Conservation (phyloP, 2,329 filamentous ascomycete species). For the Bipolaris zeicola region DNA sequence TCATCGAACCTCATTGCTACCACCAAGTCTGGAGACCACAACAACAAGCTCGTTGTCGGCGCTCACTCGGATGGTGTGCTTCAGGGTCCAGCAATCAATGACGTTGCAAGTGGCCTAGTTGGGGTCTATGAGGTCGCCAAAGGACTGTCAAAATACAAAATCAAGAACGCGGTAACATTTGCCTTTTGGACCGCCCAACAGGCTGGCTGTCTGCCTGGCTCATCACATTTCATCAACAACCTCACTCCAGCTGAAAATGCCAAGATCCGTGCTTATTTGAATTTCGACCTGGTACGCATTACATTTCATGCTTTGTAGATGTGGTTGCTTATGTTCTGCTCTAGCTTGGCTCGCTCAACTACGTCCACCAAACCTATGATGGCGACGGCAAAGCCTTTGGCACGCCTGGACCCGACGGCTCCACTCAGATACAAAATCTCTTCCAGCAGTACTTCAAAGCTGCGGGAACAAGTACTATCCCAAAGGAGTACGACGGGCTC, state of each 20-base stretch:
- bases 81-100: slow-evolving; percentile 48
- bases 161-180: neutral
- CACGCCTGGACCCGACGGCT: no score
- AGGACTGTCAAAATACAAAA: neutral
- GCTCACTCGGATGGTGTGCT: slow-evolving; percentile 60
- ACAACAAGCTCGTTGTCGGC: slow-evolving; percentile 58
- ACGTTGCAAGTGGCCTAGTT: slow-evolving; percentile 51
- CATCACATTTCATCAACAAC: neutral
- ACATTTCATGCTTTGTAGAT: no score
- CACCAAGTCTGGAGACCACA: neutral
- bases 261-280: neutral
- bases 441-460: no score
- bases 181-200: neutral
- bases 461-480: neutral
- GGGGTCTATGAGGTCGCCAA: neutral
- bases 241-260: neutral
- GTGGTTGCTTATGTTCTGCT: no score
- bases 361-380: neutral
- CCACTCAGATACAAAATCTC: no score
- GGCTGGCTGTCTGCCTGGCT: neutral
- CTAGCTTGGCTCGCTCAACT: no score
- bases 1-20: neutral
- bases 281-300: neutral
- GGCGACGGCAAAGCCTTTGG: neutral
- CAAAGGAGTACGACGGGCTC: neutral